Percentiles rank a stretch among this genome's conserved stretches.
Conservation (phyloP, 2,329 filamentous ascomycete genomes). For the Boeremia lycopersici region DNA sequence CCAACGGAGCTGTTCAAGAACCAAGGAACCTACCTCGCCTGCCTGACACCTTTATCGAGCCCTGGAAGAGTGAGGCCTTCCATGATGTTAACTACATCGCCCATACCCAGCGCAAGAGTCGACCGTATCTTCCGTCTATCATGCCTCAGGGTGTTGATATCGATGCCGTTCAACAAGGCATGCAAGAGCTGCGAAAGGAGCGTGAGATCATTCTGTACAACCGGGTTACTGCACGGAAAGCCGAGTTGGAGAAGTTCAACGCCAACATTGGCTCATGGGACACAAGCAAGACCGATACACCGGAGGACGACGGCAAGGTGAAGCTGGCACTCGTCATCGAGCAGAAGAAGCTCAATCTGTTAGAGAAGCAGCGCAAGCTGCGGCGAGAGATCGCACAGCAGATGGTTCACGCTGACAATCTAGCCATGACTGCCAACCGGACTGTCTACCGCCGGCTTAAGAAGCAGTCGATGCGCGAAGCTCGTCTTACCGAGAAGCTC, state of each 20-base stretch:
- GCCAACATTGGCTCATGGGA: slow-evolving; percentile 91
- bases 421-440: slow-evolving; percentile 96
- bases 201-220: slow-evolving; percentile 89
- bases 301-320: slow-evolving; percentile 73
- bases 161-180: slow-evolving; percentile 58
- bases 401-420: slow-evolving; percentile 94
- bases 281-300: slow-evolving; percentile 69
- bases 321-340: slow-evolving; percentile 93
- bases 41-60: slow-evolving; percentile 61
- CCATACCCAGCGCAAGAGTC: slow-evolving; percentile 75
- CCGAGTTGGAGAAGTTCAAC: slow-evolving; percentile 81
- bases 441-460: slow-evolving; percentile 91
- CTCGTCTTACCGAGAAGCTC: slow-evolving; percentile 95
- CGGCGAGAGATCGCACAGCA: slow-evolving; percentile 86
- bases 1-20: slow-evolving; percentile 45
- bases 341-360: slow-evolving; percentile 87
- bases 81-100: slow-evolving; percentile 76
- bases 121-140: slow-evolving; percentile 82
- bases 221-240: slow-evolving; percentile 81
- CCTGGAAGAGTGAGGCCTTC: slow-evolving; percentile 50
- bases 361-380: slow-evolving; percentile 84
- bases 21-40: slow-evolving; percentile 44
- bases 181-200: slow-evolving; percentile 73
- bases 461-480: slow-evolving; percentile 95
- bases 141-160: slow-evolving; percentile 89